Base-by-base conservation (phyloP, 2,329 filamentous ascomycete species). In the Didymella exigua region DNA sequence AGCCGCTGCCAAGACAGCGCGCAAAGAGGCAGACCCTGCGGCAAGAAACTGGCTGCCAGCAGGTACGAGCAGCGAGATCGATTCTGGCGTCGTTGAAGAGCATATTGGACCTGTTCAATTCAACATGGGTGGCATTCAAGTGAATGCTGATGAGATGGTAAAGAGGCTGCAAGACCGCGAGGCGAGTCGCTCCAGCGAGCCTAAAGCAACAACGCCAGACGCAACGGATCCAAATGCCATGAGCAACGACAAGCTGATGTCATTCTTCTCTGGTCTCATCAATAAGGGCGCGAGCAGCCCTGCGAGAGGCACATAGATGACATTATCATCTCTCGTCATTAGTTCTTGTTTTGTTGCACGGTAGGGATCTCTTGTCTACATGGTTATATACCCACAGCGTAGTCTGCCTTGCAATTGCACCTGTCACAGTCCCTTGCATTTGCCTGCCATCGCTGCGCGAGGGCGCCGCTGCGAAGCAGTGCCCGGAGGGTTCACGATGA, bases 81-180 rank as follows among this genome's bases (percentile, higher is more conserved):
- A 58, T 8, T 73, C 72, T 34, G 71, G 73, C n/a, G 70, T 77
- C 10, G 74, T 77, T 4, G 75, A 77, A 49, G 73, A 76, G 55
- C 92, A 96, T 67, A 96, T 96, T 68, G 93, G 93, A 0, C 92
- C 93, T 0, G 92, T 97, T 61, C 92, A 96, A 71, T 97, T 98
- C 79, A 99, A 99, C 73, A 95, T 99, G 84, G 95, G 95, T 36
- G 95, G 95, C 48, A 97, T 99, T 60, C 92, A 96, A 72, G 90
- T 96, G 26, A 92, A 97, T 76, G 92, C 92, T 8, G 93, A 96
- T 70, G 92, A 96, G 68, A 95, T 96, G 89, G 78, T 96, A 54
- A 89, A 92, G 74, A 86, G 89, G 66, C 81, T 96, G 57, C 93
- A 92, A 69, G 74, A 76, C 46, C 74, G 74, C 14, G 72, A 76